These are phyloP conservation scores for Pichia sp. DNA, from an alignment of 1,139 yeast species.

Conservation along the genomic window DNA sequence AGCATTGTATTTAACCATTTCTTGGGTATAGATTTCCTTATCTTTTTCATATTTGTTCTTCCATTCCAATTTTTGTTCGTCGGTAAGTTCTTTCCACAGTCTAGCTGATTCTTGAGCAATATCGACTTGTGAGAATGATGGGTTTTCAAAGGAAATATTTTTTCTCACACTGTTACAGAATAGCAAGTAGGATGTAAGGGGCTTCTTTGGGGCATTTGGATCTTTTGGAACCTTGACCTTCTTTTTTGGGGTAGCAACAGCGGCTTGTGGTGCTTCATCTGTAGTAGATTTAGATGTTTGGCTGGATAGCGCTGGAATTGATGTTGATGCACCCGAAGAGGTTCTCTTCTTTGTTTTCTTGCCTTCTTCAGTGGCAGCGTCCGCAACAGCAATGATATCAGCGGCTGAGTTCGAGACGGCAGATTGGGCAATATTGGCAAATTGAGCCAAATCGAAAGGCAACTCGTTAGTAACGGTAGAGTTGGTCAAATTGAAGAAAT, in stretches of 20 bases:
- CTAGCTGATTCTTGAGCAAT: constrained; percentile 71
- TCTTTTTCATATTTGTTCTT: constrained; percentile 30
- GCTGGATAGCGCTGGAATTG: not conserved
- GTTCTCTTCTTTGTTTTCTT: not conserved
- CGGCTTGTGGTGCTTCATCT: not conserved
- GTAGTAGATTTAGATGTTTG: not conserved
- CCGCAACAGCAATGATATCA: not conserved
- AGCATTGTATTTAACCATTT: not conserved
- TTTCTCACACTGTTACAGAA: constrained; percentile 62
- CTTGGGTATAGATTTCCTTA: too few relatives aligned
- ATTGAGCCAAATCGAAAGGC: not conserved
- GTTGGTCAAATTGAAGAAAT: constrained; percentile 51
- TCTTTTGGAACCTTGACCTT: constrained; percentile 39
- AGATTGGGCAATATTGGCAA: not conserved
- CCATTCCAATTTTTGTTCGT: constrained; percentile 67
- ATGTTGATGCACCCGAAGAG: not conserved
- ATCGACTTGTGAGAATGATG: constrained; percentile 60
- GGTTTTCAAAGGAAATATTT: constrained; percentile 46
- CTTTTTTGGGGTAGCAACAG: constrained; percentile 6
- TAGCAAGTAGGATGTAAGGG: constrained; percentile 75
- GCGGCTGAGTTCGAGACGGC: not conserved
- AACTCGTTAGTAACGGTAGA: not conserved
- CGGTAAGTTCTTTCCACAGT: constrained; percentile 66
- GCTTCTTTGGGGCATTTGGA: constrained; percentile 59
- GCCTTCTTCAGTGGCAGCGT: not conserved